A percentile compares a stretch with the other conserved stretches of the same genome.
These are phyloP conservation scores for Cordyceps pruinosa DNA, from an alignment of 2,329 filamentous ascomycete genomes.

Conservation along the genomic window DNA sequence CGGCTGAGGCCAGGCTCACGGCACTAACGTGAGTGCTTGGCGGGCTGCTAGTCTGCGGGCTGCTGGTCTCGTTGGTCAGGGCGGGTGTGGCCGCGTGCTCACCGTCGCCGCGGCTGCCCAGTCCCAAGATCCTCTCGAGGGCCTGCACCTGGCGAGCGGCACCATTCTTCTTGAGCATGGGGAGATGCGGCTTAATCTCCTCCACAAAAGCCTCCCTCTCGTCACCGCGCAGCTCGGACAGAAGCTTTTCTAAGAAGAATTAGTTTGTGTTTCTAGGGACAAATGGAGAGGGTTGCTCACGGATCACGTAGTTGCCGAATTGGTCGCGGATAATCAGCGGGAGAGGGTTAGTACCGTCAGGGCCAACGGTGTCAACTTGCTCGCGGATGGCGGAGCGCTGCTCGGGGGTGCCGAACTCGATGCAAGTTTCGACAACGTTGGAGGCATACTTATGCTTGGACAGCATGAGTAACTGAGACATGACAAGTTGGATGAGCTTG, in stretches of 20 bases:
- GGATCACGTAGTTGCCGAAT: constrained; percentile 93
- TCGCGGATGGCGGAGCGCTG: constrained; percentile 65
- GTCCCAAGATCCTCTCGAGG: constrained; percentile 28
- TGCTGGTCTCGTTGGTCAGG: constrained; percentile 63
- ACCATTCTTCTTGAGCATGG: constrained; percentile 55
- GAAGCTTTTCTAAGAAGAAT: constrained; percentile 63
- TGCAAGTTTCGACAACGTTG: constrained; percentile 93
- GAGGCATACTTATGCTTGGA: constrained; percentile 96
- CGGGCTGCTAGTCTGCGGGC: constrained; percentile 58
- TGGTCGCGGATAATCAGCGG: constrained; percentile 78
- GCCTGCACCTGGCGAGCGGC: constrained; percentile 52
- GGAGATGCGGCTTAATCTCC: constrained; percentile 56
- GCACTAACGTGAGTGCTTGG: constrained; percentile 57
- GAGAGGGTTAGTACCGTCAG: constrained; percentile 63
- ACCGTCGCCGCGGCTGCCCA: constrained; percentile 19
- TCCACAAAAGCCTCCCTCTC: constrained; percentile 56
- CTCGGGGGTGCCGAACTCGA: constrained; percentile 61
- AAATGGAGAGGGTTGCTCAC: constrained; percentile 49
- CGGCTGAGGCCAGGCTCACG: constrained; percentile 30
- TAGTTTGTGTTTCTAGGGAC: constrained; percentile 11
- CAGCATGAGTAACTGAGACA: constrained; percentile 61
- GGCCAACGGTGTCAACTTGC: constrained; percentile 51
- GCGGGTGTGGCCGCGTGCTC: constrained; percentile 49
- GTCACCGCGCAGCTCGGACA: constrained; percentile 53
- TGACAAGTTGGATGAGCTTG: constrained; percentile 67